These are phyloP conservation scores for Penicillium vulpinum DNA, from an alignment of 2,329 filamentous ascomycete species.

Conservation along the genomic window DNA sequence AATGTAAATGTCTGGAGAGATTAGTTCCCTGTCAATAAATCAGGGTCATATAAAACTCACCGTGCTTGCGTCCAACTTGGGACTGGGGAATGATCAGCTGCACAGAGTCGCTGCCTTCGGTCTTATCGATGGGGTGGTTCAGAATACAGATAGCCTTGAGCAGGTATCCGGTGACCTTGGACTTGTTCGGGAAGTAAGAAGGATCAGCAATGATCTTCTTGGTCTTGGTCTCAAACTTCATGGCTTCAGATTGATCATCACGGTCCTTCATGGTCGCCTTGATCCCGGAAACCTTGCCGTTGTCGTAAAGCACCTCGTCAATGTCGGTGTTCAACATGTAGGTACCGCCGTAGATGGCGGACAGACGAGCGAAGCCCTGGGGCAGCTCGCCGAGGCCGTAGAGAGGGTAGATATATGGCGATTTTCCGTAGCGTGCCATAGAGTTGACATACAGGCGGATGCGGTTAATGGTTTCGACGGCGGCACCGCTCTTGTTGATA, in stretches of 20 bases:
- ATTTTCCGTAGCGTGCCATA: conserved; percentile 96
- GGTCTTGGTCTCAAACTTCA: conserved; percentile 95
- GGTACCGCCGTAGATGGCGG: conserved; percentile 96
- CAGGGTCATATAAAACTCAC: conserved; percentile 52
- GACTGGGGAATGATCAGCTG: conserved; percentile 98
- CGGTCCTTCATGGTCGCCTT: conserved; percentile 94
- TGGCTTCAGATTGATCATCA: conserved; percentile 69
- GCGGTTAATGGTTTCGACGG: conserved; percentile 83
- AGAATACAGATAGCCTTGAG: conserved; percentile 97
- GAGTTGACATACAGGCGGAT: conserved; percentile 97
- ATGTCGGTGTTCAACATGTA: conserved; percentile 99
- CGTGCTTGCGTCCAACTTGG: conserved; percentile 94
- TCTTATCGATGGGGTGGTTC: conserved; percentile 90
- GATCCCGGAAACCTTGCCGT: conserved; percentile 85
- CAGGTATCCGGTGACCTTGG: conserved; percentile 81
- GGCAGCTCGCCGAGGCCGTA: conserved; percentile 97
- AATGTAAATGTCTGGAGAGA: conserved; percentile 80
- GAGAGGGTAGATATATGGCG: conserved; percentile 97
- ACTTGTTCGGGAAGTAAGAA: conserved; percentile 92
- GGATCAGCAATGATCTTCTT: conserved; percentile 96
- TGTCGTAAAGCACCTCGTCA: conserved; percentile 83
- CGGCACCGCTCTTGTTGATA: conserved; percentile 69
- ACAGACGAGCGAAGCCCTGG: conserved; percentile 94
- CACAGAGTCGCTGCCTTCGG: conserved; percentile 81
- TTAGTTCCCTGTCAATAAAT: conserved; percentile 15